phyloP scores from a whole-genome alignment of 805 yeast genomes.

The Spathaspora hagerdaliae region DNA sequence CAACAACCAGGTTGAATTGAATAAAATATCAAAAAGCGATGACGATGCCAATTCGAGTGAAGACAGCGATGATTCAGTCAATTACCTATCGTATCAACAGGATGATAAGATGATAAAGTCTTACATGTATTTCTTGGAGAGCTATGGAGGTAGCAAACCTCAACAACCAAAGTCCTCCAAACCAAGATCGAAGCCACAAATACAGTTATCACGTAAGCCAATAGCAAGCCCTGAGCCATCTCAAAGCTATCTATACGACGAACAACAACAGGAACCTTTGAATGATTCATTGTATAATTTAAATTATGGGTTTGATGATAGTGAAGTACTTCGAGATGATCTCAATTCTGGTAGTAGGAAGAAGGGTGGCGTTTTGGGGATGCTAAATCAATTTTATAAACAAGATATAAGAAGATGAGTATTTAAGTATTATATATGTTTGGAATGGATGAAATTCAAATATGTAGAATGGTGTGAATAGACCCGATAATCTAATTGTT shows the following conservation, averaged over 20 bases:
- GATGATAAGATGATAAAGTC: slow-evolving; percentile 92
- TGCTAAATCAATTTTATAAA: slow-evolving; percentile 76
- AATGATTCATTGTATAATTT: slow-evolving; percentile 20
- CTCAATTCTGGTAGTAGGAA: slow-evolving; percentile 19
- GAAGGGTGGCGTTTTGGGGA: slow-evolving; percentile 64
- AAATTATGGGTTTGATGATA: slow-evolving; percentile 28
- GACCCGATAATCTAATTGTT: too few relatives aligned
- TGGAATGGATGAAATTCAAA: not conserved
- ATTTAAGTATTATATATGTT: not conserved
- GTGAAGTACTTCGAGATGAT: slow-evolving; percentile 22
- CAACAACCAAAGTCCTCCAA: not conserved
- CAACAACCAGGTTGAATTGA: slow-evolving; percentile 13
- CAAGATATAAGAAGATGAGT: slow-evolving; percentile 33
- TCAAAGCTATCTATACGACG: not conserved
- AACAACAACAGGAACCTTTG: not conserved
- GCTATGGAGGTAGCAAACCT: slow-evolving; percentile 46
- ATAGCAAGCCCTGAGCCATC: not conserved
- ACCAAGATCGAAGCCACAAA: not conserved
- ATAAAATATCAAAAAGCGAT: slow-evolving; percentile 11
- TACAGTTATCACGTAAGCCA: not conserved
- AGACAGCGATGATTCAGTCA: slow-evolving; percentile 12
- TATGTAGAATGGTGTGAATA: not conserved
- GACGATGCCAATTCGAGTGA: slow-evolving; percentile 15
- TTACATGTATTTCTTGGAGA: slow-evolving; percentile 80
- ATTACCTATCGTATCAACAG: slow-evolving; percentile 25